Conservation (phyloP, 192 early-diverging fungal species). For the Podila epicladia region DNA sequence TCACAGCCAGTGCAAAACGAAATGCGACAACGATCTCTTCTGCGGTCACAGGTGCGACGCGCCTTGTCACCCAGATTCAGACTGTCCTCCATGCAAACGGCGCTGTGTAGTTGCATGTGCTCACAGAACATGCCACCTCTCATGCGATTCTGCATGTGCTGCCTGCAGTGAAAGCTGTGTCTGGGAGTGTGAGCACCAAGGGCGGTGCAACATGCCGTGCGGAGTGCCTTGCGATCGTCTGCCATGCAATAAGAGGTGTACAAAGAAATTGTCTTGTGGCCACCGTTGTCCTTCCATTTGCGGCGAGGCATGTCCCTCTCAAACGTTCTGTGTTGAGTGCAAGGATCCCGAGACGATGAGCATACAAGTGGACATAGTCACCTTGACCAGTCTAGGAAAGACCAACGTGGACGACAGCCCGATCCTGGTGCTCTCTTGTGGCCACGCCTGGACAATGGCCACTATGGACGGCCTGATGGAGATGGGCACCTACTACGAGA, state of each 20-base stretch:
- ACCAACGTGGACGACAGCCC: slow-evolving; percentile 55
- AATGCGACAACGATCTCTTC: slow-evolving; percentile 41
- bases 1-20: slow-evolving; percentile 49
- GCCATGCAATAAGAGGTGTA: slow-evolving; percentile 64
- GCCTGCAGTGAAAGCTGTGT: slow-evolving; percentile 58
- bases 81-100: slow-evolving; percentile 57
- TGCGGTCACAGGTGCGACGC: slow-evolving; percentile 40
- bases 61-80: slow-evolving; percentile 12
- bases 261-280: slow-evolving; percentile 48
- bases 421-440: slow-evolving; percentile 58
- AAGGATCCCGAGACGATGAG: slow-evolving; percentile 25
- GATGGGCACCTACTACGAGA: slow-evolving; percentile 52
- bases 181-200: slow-evolving; percentile 65
- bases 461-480: slow-evolving; percentile 61
- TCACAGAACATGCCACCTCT: slow-evolving; percentile 50
- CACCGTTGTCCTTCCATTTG: slow-evolving; percentile 61
- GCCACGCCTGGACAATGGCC: slow-evolving; percentile 61
- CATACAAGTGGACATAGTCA: slow-evolving; percentile 36
- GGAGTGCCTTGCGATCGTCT: slow-evolving; percentile 67
- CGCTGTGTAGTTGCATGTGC: slow-evolving; percentile 51
- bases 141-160: slow-evolving; percentile 52
- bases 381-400: slow-evolving; percentile 40
- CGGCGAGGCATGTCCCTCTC: slow-evolving; percentile 50
- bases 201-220: slow-evolving; percentile 57
- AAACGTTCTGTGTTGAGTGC: slow-evolving; percentile 47